These are phyloP conservation scores for Kokia cookei DNA, from an alignment of 441 rosid genomes.

Conservation along the genomic window DNA sequence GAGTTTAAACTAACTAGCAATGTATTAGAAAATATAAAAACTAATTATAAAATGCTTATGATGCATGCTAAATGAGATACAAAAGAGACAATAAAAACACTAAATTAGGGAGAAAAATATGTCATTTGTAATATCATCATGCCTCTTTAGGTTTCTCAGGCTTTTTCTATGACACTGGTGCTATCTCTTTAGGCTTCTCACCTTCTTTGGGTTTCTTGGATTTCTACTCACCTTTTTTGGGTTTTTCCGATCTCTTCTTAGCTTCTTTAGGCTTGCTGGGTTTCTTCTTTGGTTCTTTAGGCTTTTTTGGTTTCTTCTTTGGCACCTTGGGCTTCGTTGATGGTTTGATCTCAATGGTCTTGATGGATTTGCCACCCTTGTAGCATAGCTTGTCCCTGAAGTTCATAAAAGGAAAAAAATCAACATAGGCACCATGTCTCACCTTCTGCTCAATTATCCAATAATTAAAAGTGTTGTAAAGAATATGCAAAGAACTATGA, in stretches of 20 bases:
- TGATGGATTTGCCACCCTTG: constrained; percentile 47
- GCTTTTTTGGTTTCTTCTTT: constrained; percentile 1
- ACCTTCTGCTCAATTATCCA: not conserved
- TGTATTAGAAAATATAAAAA: too few relatives aligned
- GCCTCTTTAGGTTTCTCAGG: not conserved
- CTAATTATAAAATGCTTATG: too few relatives aligned
- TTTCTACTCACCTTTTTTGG: too few relatives aligned
- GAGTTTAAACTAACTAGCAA: too few relatives aligned
- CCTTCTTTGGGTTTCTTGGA: not conserved
- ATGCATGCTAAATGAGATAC: too few relatives aligned
- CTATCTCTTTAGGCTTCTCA: not conserved
- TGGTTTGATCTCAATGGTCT: constrained; percentile 47
- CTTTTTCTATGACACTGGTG: not conserved
- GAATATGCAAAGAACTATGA: too few relatives aligned
- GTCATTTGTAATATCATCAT: too few relatives aligned
- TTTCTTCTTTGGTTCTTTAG: not conserved
- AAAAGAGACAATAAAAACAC: too few relatives aligned
- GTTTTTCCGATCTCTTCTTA: too few relatives aligned
- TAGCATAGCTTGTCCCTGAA: constrained; percentile 49
- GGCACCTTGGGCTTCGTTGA: constrained; percentile 6
- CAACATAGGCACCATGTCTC: constrained; percentile 32
- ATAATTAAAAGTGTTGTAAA: not conserved
- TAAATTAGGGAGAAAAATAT: too few relatives aligned
- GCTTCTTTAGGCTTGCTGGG: too few relatives aligned
- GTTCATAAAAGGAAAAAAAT: constrained; percentile 14